Percentiles rank a stretch among this genome's conserved stretches.
phyloP scores from a whole-genome alignment of 2,329 filamentous ascomycete genomes.

The Diaporthe amygdali region DNA sequence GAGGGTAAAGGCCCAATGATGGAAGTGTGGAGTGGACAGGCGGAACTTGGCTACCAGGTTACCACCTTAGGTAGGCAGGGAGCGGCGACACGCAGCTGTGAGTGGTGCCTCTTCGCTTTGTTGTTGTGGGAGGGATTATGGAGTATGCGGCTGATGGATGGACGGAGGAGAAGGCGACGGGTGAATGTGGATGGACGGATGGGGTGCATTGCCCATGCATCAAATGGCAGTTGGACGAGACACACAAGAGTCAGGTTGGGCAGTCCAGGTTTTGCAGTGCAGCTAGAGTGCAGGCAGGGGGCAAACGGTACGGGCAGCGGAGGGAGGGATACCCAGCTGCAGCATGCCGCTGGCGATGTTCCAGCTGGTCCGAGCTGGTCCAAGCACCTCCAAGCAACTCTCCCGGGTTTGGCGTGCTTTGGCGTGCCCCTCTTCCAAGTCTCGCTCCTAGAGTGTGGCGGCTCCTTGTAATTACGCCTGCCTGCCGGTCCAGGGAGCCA shows the following conservation, averaged over 20 bases:
- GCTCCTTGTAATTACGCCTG: conserved; percentile 12
- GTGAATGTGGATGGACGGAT: not conserved
- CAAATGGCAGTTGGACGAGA: conserved; percentile 8
- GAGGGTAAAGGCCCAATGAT: not conserved
- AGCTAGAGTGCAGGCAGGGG: not conserved
- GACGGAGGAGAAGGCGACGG: not conserved
- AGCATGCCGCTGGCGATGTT: conserved; percentile 62
- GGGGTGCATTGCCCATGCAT: conserved; percentile 1
- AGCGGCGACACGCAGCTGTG: not conserved
- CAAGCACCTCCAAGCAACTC: conserved; percentile 8
- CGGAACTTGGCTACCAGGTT: not conserved
- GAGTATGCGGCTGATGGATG: not conserved
- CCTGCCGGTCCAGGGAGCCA: conserved; percentile 4
- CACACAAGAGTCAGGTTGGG: not conserved
- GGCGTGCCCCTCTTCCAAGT: not conserved
- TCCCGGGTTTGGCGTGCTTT: too few relatives aligned
- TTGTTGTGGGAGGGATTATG: not conserved
- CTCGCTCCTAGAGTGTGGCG: not conserved
- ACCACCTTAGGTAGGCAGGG: conserved; percentile 4
- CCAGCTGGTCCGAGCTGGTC: conserved; percentile 15
- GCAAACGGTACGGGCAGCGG: not conserved
- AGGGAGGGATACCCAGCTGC: conserved; percentile 33
- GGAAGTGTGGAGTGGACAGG: conserved; percentile 6
- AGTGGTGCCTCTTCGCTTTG: not conserved
- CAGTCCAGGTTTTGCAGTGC: not conserved